Conservation (phyloP, 805 yeast species). For the Torulaspora franciscae region DNA sequence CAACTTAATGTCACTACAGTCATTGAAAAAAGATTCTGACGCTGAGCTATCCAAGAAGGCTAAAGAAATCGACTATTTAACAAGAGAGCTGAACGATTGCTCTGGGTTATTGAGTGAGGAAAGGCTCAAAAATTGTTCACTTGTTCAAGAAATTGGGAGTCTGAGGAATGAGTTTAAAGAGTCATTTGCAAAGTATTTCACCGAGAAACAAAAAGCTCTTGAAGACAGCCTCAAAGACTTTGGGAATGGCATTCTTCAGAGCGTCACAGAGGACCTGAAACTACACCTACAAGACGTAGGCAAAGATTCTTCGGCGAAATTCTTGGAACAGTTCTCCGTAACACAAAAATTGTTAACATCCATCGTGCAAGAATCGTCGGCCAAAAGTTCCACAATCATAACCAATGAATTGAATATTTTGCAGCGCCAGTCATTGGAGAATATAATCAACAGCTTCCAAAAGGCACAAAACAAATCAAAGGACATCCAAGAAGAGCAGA, state of each 20-base stretch:
- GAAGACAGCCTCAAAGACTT: conserved; percentile 6
- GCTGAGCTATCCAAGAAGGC: conserved; percentile 23
- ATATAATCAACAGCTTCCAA: not conserved
- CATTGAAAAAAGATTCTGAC: conserved; percentile 20
- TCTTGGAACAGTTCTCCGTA: not conserved
- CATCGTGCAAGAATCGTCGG: not conserved
- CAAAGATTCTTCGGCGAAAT: not conserved
- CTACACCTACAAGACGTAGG: not conserved
- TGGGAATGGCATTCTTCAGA: conserved; percentile 7
- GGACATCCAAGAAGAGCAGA: not conserved
- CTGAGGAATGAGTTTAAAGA: conserved; percentile 8
- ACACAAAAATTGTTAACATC: not conserved
- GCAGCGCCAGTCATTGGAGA: not conserved
- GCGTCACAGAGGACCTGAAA: conserved; percentile 5
- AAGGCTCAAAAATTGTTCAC: conserved; percentile 35
- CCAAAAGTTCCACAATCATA: not conserved
- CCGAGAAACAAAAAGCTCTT: conserved; percentile 3
- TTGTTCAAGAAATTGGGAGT: conserved; percentile 21
- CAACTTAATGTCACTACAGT: conserved; percentile 27
- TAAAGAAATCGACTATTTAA: conserved; percentile 37
- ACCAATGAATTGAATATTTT: not conserved
- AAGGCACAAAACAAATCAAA: not conserved
- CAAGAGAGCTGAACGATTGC: conserved; percentile 39
- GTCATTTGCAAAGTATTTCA: conserved; percentile 3
- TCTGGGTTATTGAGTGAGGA: conserved; percentile 47